Percentiles rank a stretch among this genome's conserved stretches.
These are phyloP conservation scores for Russula emetica DNA, from an alignment of 768 basidiomycete genomes.

Conservation along the genomic window DNA sequence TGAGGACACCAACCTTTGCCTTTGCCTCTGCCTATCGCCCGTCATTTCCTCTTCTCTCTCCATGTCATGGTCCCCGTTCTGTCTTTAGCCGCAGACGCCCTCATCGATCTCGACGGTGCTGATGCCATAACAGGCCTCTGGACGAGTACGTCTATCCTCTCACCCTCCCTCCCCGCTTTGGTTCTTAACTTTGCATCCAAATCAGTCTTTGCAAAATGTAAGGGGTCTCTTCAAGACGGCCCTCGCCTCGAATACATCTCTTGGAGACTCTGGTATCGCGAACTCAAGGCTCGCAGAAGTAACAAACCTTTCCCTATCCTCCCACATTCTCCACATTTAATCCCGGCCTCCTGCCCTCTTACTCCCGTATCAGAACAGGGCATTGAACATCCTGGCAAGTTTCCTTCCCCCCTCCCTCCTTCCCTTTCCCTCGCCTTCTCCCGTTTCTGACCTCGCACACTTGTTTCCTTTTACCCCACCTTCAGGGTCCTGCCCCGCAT, in stretches of 20 bases:
- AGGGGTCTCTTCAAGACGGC: slow-evolving; percentile 75
- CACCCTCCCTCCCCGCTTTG: slow-evolving; percentile 9
- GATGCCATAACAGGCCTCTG: slow-evolving; percentile 66
- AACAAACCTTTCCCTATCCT: slow-evolving; percentile 31
- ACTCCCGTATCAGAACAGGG: slow-evolving; percentile 26
- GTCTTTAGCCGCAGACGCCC: slow-evolving; percentile 57
- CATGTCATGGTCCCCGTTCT: slow-evolving; percentile 53
- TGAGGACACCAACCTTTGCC: not conserved
- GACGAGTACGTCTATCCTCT: slow-evolving; percentile 48
- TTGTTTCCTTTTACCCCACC: not conserved
- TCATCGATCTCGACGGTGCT: slow-evolving; percentile 62
- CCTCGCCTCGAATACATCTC: slow-evolving; percentile 79
- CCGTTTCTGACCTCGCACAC: not conserved
- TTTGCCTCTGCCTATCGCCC: too few relatives aligned
- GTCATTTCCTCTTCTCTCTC: not conserved
- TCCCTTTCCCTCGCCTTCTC: too few relatives aligned
- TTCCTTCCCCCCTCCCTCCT: not conserved
- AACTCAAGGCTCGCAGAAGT: slow-evolving; percentile 44
- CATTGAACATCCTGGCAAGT: slow-evolving; percentile 5
- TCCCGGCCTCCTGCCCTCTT: slow-evolving; percentile 11
- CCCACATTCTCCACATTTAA: slow-evolving; percentile 29
- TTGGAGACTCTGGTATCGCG: slow-evolving; percentile 80
- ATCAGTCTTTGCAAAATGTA: slow-evolving; percentile 81
- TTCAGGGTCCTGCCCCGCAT: slow-evolving; percentile 1
- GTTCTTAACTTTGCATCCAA: not conserved